Percentiles rank a stretch among this genome's conserved stretches.
These are phyloP conservation scores for Tylopilus rubrobrunneus DNA, from an alignment of 768 basidiomycete species.

Conservation along the genomic window DNA sequence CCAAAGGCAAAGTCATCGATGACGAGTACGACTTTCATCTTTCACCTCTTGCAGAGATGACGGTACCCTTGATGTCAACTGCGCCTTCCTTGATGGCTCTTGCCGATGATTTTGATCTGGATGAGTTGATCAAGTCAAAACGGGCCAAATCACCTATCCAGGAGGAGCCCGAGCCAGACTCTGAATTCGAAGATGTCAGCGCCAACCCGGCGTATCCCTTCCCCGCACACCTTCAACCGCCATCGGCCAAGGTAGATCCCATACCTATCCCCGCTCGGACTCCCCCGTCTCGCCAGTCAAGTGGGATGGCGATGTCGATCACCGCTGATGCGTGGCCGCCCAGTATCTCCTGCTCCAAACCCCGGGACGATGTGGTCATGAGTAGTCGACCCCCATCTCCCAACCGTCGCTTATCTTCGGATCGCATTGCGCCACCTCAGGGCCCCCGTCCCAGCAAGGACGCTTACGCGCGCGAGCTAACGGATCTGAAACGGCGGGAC, in stretches of 20 bases:
- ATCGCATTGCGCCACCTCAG: conserved; percentile 15
- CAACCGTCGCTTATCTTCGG: conserved; percentile 21
- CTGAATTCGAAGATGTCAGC: conserved; percentile 22
- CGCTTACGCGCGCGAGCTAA: conserved; percentile 18
- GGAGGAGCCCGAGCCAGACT: conserved; percentile 24
- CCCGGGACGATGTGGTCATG: conserved; percentile 30
- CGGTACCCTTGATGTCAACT: conserved; percentile 24
- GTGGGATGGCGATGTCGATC: conserved; percentile 26
- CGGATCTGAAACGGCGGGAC: conserved; percentile 21
- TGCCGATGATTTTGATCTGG: conserved; percentile 27
- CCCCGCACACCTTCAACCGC: conserved; percentile 26
- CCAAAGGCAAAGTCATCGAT: conserved; percentile 23
- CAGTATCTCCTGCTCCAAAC: conserved; percentile 21
- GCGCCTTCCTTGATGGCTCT: conserved; percentile 29
- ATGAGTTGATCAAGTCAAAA: conserved; percentile 21
- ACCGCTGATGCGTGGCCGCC: conserved; percentile 24
- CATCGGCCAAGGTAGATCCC: conserved; percentile 18
- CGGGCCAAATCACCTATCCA: conserved; percentile 19
- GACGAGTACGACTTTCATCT: conserved; percentile 30
- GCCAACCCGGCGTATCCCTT: conserved; percentile 18
- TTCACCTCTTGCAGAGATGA: conserved; percentile 28
- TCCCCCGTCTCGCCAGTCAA: conserved; percentile 25
- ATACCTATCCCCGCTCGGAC: conserved; percentile 31
- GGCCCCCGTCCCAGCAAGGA: conserved; percentile 19
- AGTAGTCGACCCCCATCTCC: conserved; percentile 28